phyloP scores from a whole-genome alignment of 345 rosid genomes.

The Hypericum androsaemum region DNA sequence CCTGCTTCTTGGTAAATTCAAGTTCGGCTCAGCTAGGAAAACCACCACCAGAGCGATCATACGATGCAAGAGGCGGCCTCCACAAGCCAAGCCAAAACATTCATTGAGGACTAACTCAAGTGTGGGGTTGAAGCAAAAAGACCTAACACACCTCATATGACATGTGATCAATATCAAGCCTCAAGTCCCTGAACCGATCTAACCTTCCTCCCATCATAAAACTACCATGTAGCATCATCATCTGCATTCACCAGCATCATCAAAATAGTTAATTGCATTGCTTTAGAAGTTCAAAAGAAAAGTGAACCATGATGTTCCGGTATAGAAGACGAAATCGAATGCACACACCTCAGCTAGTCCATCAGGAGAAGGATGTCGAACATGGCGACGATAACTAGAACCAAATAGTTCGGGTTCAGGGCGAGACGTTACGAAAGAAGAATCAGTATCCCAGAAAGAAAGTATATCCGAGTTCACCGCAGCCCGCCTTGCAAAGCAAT shows the following conservation, averaged over 20 bases:
- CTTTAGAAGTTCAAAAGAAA: background rate
- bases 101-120: background rate
- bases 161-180: constrained; percentile 53
- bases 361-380: constrained; percentile 67
- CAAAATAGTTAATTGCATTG: background rate
- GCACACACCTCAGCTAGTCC: constrained; percentile 74
- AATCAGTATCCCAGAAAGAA: constrained; percentile 38
- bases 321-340: background rate
- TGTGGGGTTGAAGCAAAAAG: background rate
- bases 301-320: background rate
- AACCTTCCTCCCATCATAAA: constrained; percentile 39
- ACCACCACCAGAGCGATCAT: no score
- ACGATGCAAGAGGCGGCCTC: no score
- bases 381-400: constrained; percentile 55
- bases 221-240: constrained; percentile 41
- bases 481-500: constrained; percentile 26
- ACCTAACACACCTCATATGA: constrained; percentile 39
- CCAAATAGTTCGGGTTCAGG: constrained; percentile 37
- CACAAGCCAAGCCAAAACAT: no score
- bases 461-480: constrained; percentile 37
- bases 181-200: constrained; percentile 43
- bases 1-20: no score
- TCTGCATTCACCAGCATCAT: constrained; percentile 20
- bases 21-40: no score
- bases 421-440: constrained; percentile 23